Conservation (phyloP, 306 rosid genomes). For the Comarum palustre region DNA sequence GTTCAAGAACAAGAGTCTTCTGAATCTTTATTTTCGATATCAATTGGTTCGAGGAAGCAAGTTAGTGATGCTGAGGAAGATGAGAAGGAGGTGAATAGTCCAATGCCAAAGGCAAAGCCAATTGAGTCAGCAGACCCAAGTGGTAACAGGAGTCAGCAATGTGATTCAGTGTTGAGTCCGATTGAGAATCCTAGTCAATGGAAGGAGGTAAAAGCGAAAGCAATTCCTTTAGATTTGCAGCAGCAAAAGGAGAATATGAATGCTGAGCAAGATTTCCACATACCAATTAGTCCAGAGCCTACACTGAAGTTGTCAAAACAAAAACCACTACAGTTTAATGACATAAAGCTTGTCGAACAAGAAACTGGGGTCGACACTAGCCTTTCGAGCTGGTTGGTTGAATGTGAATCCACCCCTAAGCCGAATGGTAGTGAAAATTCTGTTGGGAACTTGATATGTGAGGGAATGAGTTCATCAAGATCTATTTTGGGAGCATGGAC, state of each 20-base stretch:
- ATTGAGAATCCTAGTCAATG: constrained; percentile 51
- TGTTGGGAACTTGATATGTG: constrained; percentile 32
- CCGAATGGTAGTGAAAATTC: constrained; percentile 32
- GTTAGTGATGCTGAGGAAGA: constrained; percentile 36
- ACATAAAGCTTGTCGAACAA: constrained; percentile 17
- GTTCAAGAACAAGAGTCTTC: constrained; percentile 51
- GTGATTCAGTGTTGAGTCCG: constrained; percentile 44
- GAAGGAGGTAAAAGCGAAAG: constrained; percentile 37
- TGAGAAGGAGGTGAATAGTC: constrained; percentile 60
- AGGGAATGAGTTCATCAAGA: constrained; percentile 30
- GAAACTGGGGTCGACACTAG: constrained; percentile 60
- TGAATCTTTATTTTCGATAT: constrained; percentile 72
- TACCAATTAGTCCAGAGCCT: constrained; percentile 35
- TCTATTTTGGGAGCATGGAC: constrained; percentile 59
- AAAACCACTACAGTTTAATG: constrained; percentile 22
- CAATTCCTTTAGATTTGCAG: constrained; percentile 14
- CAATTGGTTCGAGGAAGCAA: constrained; percentile 43
- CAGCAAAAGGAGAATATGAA: constrained; percentile 55
- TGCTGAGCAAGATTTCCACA: constrained; percentile 21
- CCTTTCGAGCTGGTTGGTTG: constrained; percentile 83
- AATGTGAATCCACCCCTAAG: constrained; percentile 42
- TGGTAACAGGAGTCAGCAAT: constrained; percentile 7
- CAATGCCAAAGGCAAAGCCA: constrained; percentile 18
- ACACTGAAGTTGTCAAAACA: constrained; percentile 30
- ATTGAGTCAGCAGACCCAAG: constrained; percentile 16